Evolutionary conservation across 352 stramenopile genomes (phyloP), one percentile per base, ranked within the genome.

Genomic region (Phytophthora idaei): DNA sequence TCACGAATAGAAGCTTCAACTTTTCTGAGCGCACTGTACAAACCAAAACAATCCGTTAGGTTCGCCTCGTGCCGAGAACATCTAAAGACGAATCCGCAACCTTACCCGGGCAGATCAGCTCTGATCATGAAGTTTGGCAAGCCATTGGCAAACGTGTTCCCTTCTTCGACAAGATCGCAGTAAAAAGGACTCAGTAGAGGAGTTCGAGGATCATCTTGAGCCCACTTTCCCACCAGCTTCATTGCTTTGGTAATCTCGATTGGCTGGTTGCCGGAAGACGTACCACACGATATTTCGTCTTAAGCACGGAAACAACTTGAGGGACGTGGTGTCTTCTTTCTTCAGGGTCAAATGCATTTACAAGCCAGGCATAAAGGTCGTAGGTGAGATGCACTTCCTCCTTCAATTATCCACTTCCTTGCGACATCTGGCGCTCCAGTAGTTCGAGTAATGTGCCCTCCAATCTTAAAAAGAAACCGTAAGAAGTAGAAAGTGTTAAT

Each of bases 361-460:
- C 45, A 27, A 36, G 44, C 34, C 45, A 63, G 7, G 56, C 34
- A 31, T 32, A 31, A 11, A 63, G 56, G 34, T 63, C 45, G 36
- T 56, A 54, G 44, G n/a, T 54, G 15, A 55, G 25, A 29, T 12
- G 56, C 4, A 49, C 14, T 29, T 39, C 39, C 27, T 41, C 15
- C 1, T 17, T 36, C 10, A 17, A 11, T 37, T 52, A 9, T 4
- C 25, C 27, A 34, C n/a, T 50, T 50, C 9, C 9, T 3, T 12
- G 42, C 17, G 21, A 31, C 6, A 17, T 28, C n/a, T 32, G 45
- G 25, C 25, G 27, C 6, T 28, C 21, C 32, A 41, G 17, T 25
- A 52, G 17, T 21, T 52, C 27, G 1, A 52, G 34, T 52, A 21
- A 52, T 15, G 25, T 37, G 12, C 39, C 14, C 11, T 8, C 17